Evolutionary conservation across 208 protist species (phyloP), one percentile per base, ranked within the genome.

Genomic region (Herpetomonas samuelpessoai): DNA sequence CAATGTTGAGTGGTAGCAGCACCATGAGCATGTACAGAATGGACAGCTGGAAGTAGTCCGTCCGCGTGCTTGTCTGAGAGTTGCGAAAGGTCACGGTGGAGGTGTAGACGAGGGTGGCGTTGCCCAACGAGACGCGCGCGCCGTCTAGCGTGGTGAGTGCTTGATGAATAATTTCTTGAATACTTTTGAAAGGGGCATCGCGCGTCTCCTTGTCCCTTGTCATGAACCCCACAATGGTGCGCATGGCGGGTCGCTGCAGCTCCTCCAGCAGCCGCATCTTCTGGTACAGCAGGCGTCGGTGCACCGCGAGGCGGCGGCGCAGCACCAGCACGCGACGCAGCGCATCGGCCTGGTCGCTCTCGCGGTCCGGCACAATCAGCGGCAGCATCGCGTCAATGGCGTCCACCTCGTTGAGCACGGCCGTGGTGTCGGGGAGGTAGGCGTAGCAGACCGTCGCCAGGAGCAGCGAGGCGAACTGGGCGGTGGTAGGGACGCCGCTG

Each of bases 61-160:
- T 59, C 27, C 56, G 22, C 31, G 74, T 84, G 52, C 77, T 86
- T 30, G 46, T 57, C 16, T 44, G 39, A 54, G 61, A 77, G 71
- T 81, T 87, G 21, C 2, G 39, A 51, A 52, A 60, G 29, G 65
- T 67, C 24, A 86, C 80, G 4, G 52, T 73, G 24, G 77, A 82
- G 57, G 44, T 81, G 83, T 91, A 79, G 44, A 91, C 72, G 28
- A 91, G 69, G 4, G 80, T 91, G 29, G 75, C 74, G 61, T 85
- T 84, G 25, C 71, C 68, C 21, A 91, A 57, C 24, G 84, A 57
- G 7, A 53, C 71, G 24, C 79, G 79, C 0, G 77, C 79, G 21
- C 41, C 59, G 2, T 87, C 72, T 3, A 91, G 65, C 55, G 77
- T 67, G 45, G 45, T 57, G 41, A 84, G 68, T 0, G 71, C 44